A percentile compares a stretch with the other conserved stretches of the same genome.
Evolutionary conservation across 306 rosid species (phyloP).

Genomic region (Pachyrhizus erosus): DNA sequence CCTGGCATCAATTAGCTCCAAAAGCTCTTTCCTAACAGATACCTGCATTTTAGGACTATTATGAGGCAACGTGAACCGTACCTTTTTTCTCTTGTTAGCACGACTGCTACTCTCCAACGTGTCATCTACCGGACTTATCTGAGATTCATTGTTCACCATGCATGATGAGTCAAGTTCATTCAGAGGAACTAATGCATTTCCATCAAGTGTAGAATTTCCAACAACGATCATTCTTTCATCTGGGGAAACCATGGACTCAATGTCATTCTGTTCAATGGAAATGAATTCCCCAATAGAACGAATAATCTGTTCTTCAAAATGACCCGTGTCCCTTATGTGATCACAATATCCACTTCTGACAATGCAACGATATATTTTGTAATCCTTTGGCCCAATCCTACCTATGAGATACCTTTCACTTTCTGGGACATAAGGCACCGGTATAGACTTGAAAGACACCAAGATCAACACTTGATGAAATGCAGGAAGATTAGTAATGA

Average conservation of each 20-base stretch:
- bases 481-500: slow-evolving; percentile 82
- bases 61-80: slow-evolving; percentile 69
- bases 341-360: slow-evolving; percentile 82
- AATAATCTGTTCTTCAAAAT: slow-evolving; percentile 84
- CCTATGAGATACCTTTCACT: slow-evolving; percentile 77
- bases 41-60: slow-evolving; percentile 64
- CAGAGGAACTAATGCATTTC: slow-evolving; percentile 65
- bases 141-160: slow-evolving; percentile 49
- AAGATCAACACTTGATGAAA: slow-evolving; percentile 80
- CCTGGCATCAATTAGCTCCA: slow-evolving; percentile 73
- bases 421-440: slow-evolving; percentile 66
- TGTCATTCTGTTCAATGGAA: slow-evolving; percentile 62
- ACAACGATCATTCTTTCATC: slow-evolving; percentile 70
- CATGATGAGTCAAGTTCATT: slow-evolving; percentile 41
- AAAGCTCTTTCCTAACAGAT: slow-evolving; percentile 65
- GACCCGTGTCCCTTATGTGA: slow-evolving; percentile 59
- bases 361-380: slow-evolving; percentile 75
- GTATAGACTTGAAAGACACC: slow-evolving; percentile 78
- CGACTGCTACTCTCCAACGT: slow-evolving; percentile 39
- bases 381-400: slow-evolving; percentile 66
- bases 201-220: slow-evolving; percentile 57
- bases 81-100: slow-evolving; percentile 57
- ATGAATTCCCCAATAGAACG: slow-evolving; percentile 78
- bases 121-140: slow-evolving; percentile 45
- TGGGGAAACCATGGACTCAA: slow-evolving; percentile 52